These are phyloP conservation scores for Keqinozyma sinolaborantium DNA, from an alignment of 1,139 yeast genomes.

Conservation along the genomic window DNA sequence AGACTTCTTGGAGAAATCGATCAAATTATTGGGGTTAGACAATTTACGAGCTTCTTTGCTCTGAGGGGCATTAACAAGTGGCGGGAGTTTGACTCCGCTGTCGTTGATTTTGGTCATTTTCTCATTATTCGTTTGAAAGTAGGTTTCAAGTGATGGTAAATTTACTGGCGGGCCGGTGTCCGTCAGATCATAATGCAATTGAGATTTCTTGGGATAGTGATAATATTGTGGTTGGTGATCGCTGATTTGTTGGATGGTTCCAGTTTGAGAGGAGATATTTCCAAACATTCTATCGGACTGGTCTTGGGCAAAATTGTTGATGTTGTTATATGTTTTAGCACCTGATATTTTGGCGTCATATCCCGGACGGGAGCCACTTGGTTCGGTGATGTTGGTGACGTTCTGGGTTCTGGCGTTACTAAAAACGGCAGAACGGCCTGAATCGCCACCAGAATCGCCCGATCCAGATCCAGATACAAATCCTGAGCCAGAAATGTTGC, in stretches of 20 bases:
- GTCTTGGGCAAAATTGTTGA: constrained; percentile 14
- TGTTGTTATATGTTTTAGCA: constrained; percentile 5
- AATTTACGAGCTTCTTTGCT: constrained; percentile 1
- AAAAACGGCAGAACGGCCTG: constrained; percentile 1
- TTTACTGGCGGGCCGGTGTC: constrained; percentile 5
- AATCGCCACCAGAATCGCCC: constrained; percentile 1
- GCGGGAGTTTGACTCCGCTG: constrained; percentile 13
- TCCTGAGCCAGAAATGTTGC: constrained; percentile 3
- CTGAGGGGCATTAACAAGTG: constrained; percentile 7
- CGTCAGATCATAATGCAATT: constrained; percentile 12
- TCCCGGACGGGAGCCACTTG: background rate
- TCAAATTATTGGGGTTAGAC: background rate
- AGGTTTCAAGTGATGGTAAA: constrained; percentile 16
- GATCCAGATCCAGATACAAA: constrained; percentile 3
- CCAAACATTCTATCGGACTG: constrained; percentile 17
- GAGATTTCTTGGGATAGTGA: constrained; percentile 22
- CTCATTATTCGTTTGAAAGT: constrained; percentile 5
- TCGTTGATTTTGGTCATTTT: constrained; percentile 2
- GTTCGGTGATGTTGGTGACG: background rate
- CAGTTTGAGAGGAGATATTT: constrained; percentile 1
- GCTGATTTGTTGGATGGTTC: constrained; percentile 3
- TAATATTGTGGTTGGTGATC: constrained; percentile 16
- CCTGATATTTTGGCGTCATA: background rate
- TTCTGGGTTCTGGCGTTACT: background rate
- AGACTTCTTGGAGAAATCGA: background rate